These are phyloP conservation scores for Backusella westeae DNA, from an alignment of 192 early-diverging fungal species.

Conservation along the genomic window DNA sequence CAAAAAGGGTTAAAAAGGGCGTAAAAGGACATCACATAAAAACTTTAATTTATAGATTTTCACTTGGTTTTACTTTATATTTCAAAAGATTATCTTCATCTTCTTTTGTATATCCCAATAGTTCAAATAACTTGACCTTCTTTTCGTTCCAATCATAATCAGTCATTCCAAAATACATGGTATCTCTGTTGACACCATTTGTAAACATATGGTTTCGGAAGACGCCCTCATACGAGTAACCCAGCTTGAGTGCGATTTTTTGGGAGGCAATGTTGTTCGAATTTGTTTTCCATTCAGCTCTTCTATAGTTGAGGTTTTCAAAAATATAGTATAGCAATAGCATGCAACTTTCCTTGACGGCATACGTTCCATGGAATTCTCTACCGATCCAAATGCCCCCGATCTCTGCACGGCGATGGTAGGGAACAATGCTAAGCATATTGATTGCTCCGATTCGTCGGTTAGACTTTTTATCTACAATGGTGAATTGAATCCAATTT, in stretches of 20 bases:
- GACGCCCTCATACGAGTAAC: slow-evolving; percentile 31
- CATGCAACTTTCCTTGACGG: slow-evolving; percentile 5
- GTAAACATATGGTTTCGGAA: slow-evolving; percentile 32
- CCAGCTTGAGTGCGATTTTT: slow-evolving; percentile 38
- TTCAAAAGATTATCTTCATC: slow-evolving; percentile 4
- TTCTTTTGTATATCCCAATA: background rate
- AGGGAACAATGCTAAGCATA: background rate
- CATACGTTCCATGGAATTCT: slow-evolving; percentile 13
- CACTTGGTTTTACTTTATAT: background rate
- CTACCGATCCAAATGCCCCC: slow-evolving; percentile 18
- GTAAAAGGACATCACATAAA: background rate
- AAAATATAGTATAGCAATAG: background rate
- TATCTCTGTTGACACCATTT: slow-evolving; percentile 1
- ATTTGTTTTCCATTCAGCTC: slow-evolving; percentile 42
- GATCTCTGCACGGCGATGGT: slow-evolving; percentile 14
- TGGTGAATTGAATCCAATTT: background rate
- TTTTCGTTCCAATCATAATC: background rate
- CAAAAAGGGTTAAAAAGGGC: too few relatives aligned
- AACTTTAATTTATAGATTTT: background rate
- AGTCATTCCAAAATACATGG: background rate
- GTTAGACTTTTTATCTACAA: background rate
- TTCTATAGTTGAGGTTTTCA: background rate
- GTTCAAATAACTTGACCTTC: background rate
- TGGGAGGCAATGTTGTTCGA: slow-evolving; percentile 39
- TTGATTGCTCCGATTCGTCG: slow-evolving; percentile 1